Base-by-base conservation (phyloP, 2,329 filamentous ascomycete species). In the Teratosphaeria viscida region DNA sequence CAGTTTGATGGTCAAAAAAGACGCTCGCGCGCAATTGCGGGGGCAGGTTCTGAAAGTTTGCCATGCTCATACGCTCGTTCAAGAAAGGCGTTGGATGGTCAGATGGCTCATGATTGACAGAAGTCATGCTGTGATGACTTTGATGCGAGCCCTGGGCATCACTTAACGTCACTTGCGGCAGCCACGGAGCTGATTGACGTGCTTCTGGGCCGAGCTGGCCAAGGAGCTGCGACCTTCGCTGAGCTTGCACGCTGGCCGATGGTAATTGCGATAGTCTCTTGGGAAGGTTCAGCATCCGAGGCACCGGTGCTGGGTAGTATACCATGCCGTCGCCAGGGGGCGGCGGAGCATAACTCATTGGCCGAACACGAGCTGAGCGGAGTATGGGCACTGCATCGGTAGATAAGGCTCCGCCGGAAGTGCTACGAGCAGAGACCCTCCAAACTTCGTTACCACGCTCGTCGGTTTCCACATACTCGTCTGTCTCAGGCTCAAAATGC, bases 251-350 rank as follows among this genome's bases (percentile, higher is more conserved):
- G 10, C 80, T 76, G 2, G 82, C 76, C 57, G 87, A 82, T 8
- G 87, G 85, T 57, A 85, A 81, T 67, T 86, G 89, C 0, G 92
- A 95, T 56, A 97, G 77, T 67, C 90, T 89, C 53, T 91, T 90
- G 0, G 94, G 94, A 12, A 99, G 77, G 67, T 96, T 97, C 60
- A 99, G 81, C 86, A 95, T 92, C 63, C 88, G 86, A 2, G 94
- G 94, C 2, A 99, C 94, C 1, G 90, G 92, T 2, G 94, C 94
- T 14, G 94, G 94, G 72, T 99, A 99, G 74, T 87, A 97, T 10
- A 96, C 84, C 89, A 97, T 96, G 66, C 86, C 80, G 65, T 92
- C 85, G 4, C 85, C 87, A 1, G 86, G 86, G 29, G 81, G 78
- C 1, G 84, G 83, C 68, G 86, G 80, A 16, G 60, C 55, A 32